These are phyloP conservation scores for Daldinia caldariorum DNA, from an alignment of 495 filamentous ascomycete genomes.

Conservation along the genomic window DNA sequence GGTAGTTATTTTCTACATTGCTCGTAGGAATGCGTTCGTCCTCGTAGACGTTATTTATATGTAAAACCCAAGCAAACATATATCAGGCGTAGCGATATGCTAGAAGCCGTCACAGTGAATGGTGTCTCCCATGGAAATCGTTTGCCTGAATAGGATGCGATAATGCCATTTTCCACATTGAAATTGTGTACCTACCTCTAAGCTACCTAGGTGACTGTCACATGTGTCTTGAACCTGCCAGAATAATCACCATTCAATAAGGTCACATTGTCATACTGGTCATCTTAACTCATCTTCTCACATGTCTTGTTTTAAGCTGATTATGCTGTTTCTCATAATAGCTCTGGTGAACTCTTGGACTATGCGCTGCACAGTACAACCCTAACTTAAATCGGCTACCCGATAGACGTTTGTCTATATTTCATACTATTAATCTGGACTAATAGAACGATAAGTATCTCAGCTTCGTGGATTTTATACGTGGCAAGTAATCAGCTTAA, in stretches of 20 bases:
- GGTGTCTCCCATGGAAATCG: conserved; percentile 6
- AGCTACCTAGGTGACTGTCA: too few species aligned
- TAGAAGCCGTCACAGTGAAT: background rate
- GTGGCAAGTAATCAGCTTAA: too few species aligned
- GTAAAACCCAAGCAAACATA: background rate
- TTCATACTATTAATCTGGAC: too few species aligned
- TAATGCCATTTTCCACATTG: background rate
- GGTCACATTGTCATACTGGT: conserved; percentile 3
- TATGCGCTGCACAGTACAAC: background rate
- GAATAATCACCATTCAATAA: background rate
- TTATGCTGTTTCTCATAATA: background rate
- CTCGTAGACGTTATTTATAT: background rate
- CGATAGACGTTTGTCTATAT: too few species aligned
- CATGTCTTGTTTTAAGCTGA: background rate
- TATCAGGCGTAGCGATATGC: background rate
- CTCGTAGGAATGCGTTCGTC: background rate
- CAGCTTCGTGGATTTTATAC: too few species aligned
- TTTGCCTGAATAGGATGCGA: conserved; percentile 20
- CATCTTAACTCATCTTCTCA: background rate
- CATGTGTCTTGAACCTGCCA: background rate
- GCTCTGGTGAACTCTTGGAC: background rate
- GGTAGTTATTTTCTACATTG: background rate
- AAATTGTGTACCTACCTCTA: background rate
- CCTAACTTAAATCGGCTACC: too few species aligned
- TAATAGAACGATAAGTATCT: too few species aligned